Base-by-base conservation (phyloP, 441 rosid genomes). In the Pelargonium myrrhifolium region DNA sequence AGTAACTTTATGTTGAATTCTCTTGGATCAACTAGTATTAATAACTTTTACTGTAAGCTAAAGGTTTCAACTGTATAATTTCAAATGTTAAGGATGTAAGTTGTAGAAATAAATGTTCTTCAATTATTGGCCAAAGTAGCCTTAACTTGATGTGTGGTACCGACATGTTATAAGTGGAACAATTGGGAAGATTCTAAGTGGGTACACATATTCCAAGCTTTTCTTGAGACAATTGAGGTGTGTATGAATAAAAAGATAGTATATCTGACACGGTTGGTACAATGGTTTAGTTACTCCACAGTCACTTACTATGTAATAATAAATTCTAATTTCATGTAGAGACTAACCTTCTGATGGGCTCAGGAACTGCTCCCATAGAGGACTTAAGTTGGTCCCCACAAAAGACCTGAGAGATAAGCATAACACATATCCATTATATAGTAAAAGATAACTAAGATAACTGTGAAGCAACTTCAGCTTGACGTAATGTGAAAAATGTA, bases 371-470 rank as follows among this genome's bases (percentile, higher is more conserved):
- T 90, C 91, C 97, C 98, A 90, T 71, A 66, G 64, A 71, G 97
- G 93, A 83, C 77, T 89, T 78, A 93, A 78, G 78, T 93, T 93
- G 18, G 97, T 90, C 65, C 98, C 97, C 64, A 87, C 84, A 80
- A 90, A 90, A 60, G 98, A 86, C 89, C 98, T 90, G 87, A 65
- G 53, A 60, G 70, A 75, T 74, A 81, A 65, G 66, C 28, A 71
- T 66, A 77, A 43, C 47, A 67, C 60, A n/a, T 62, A 64, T 35
- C 64, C 35, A 75, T 78, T 61, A 63, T 14, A 71, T 64, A 14
- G 65, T 11, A 3, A 1, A 65, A 63, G 59, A 69, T 31, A 59
- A 43, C 49, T 24, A 39, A 70, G 68, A 14, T 45, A n/a, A 17
- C 18, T 18, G 59, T 18, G 7, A 53, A 5, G 3, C 6, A 31